Percentiles rank a stretch among this genome's conserved stretches.
Conservation (phyloP, 2,329 filamentous ascomycete genomes). For the Apiospora marii region DNA sequence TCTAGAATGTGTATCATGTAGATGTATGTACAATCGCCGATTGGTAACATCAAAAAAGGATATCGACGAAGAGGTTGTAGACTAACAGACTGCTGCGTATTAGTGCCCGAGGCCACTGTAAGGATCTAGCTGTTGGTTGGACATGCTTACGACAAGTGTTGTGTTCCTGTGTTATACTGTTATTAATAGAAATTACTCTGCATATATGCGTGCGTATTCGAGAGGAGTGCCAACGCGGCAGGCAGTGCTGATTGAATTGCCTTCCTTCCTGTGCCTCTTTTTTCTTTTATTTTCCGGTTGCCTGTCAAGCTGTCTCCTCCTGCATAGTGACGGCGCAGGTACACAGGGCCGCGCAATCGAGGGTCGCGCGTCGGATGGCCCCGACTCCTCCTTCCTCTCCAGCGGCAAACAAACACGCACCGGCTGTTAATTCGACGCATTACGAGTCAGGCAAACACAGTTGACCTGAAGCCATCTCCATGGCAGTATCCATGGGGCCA, state of each 20-base stretch:
- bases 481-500: not conserved
- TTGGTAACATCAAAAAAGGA: not conserved
- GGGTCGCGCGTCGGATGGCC: no score
- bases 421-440: not conserved
- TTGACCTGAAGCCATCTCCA: not conserved
- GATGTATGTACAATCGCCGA: not conserved
- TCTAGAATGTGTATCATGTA: not conserved
- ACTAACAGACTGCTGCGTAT: not conserved
- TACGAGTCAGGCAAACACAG: not conserved
- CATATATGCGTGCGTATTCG: no score
- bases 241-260: not conserved
- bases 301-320: no score
- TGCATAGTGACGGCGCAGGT: no score
- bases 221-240: not conserved
- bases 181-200: constrained; percentile 1
- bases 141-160: not conserved
- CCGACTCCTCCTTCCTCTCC: no score
- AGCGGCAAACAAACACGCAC: not conserved
- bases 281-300: not conserved
- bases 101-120: not conserved
- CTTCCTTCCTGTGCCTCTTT: not conserved
- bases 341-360: no score
- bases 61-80: not conserved
- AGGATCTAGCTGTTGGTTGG: not conserved
- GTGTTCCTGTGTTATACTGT: not conserved